Percentiles rank a stretch among this genome's conserved stretches.
These are phyloP conservation scores for Mycena galopus DNA, from an alignment of 768 basidiomycete species.

Conservation along the genomic window DNA sequence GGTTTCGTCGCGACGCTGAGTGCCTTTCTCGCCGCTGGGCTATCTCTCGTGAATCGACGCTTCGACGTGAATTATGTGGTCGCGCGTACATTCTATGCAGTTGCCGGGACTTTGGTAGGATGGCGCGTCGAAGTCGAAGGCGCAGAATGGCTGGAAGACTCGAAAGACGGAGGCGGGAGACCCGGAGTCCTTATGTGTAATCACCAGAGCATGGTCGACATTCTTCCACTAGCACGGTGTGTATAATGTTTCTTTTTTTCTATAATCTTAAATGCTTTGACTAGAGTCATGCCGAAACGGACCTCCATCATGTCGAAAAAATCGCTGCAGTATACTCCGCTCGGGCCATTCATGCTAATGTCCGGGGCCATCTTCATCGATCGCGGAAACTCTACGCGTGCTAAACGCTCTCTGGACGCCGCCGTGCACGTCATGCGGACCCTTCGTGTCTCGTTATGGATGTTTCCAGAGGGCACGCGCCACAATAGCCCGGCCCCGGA, in stretches of 20 bases:
- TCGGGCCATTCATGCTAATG: constrained; percentile 92
- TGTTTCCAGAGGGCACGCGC: constrained; percentile 97
- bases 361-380: constrained; percentile 94
- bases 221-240: constrained; percentile 85
- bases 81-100: constrained; percentile 84
- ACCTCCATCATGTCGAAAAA: constrained; percentile 95
- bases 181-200: constrained; percentile 88
- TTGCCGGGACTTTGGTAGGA: constrained; percentile 74
- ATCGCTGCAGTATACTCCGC: constrained; percentile 86
- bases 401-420: constrained; percentile 79
- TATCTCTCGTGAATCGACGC: constrained; percentile 75
- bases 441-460: constrained; percentile 82
- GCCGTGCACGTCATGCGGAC: constrained; percentile 86
- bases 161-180: constrained; percentile 40
- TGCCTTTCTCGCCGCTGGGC: constrained; percentile 72
- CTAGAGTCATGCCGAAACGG: constrained; percentile 83
- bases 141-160: constrained; percentile 78
- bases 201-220: constrained; percentile 94
- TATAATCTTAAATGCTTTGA: constrained; percentile 14
- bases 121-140: constrained; percentile 86
- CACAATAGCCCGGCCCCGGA: constrained; percentile 73
- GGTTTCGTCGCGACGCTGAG: constrained; percentile 81
- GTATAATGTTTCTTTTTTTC: constrained; percentile 40
- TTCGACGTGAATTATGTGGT: constrained; percentile 88
- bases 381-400: constrained; percentile 81